phyloP scores from a whole-genome alignment of 1,139 yeast genomes.

The Suhomyces atakaporum region DNA sequence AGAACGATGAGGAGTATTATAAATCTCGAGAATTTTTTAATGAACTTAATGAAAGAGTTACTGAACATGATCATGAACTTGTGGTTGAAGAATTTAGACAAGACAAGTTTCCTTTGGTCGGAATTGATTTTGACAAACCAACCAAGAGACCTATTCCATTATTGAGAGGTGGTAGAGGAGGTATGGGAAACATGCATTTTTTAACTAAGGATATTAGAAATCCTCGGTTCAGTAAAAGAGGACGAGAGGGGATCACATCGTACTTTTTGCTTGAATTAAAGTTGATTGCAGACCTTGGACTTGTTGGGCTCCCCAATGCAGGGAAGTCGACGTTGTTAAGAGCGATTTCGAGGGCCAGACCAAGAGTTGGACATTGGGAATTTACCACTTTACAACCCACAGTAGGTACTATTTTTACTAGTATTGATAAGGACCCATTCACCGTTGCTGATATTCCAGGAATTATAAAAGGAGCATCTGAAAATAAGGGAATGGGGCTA shows the following conservation, averaged over 20 bases:
- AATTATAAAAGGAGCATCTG: conserved; percentile 80
- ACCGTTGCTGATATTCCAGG: conserved; percentile 99
- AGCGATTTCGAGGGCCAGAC: conserved; percentile 88
- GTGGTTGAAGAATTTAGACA: conserved; percentile 57
- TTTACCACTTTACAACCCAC: conserved; percentile 93
- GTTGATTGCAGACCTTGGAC: conserved; percentile 86
- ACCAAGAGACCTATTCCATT: conserved; percentile 69
- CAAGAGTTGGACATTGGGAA: conserved; percentile 95
- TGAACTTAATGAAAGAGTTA: conserved; percentile 62
- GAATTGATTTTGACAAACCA: conserved; percentile 70
- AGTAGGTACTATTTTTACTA: conserved; percentile 77
- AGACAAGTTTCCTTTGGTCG: conserved; percentile 77
- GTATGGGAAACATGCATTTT: conserved; percentile 95
- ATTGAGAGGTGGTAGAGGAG: conserved; percentile 86
- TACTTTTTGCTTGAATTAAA: conserved; percentile 80
- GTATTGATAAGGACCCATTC: conserved; percentile 70
- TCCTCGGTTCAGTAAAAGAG: conserved; percentile 83
- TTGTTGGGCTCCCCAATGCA: conserved; percentile 95
- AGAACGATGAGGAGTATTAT: conserved; percentile 71
- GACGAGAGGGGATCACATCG: conserved; percentile 68
- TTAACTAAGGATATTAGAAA: conserved; percentile 79
- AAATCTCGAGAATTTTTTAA: conserved; percentile 62
- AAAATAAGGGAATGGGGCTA: conserved; percentile 89
- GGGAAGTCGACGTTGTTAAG: conserved; percentile 88
- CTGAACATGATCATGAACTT: conserved; percentile 61